Evolutionary conservation across 805 yeast species (phyloP).

Genomic region (Kluyveromyces wickerhamii): DNA sequence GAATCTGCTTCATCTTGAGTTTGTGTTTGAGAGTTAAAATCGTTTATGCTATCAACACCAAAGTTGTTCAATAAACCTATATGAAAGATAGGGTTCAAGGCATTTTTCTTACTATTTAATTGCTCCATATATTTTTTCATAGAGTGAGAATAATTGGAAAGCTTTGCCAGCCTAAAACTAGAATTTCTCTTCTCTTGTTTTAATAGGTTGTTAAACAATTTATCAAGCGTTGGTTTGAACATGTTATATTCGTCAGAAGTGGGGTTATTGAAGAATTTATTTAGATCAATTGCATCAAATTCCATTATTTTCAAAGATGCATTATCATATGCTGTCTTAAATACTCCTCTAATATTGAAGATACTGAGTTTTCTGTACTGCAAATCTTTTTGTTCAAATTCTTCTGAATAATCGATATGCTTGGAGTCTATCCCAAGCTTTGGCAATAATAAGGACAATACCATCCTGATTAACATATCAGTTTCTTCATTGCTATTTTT

Average conservation of each 20-base stretch:
- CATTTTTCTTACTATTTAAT: not conserved
- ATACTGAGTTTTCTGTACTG: conserved; percentile 17
- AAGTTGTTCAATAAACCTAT: not conserved
- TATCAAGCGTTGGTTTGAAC: conserved; percentile 2
- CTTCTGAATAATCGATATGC: conserved; percentile 7
- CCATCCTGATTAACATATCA: conserved; percentile 14
- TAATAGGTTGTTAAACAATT: conserved; percentile 2
- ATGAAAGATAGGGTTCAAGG: conserved; percentile 2
- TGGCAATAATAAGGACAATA: conserved; percentile 16
- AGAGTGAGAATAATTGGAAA: not conserved
- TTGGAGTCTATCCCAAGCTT: conserved; percentile 14
- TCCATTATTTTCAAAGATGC: conserved; percentile 1
- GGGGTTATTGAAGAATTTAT: not conserved
- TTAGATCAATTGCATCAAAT: not conserved
- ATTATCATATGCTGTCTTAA: conserved; percentile 1
- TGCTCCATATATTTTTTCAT: conserved; percentile 1
- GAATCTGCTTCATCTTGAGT: no score
- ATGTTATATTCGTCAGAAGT: not conserved
- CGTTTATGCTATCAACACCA: conserved; percentile 1
- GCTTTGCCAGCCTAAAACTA: not conserved
- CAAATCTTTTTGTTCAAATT: conserved; percentile 11
- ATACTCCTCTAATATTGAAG: conserved; percentile 11
- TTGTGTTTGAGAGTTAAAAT: conserved; percentile 3
- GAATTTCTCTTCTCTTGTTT: not conserved
- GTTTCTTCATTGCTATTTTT: conserved; percentile 11